Evolutionary conservation across 768 basidiomycete genomes (phyloP).

Genomic region (Sarcodon sp.): DNA sequence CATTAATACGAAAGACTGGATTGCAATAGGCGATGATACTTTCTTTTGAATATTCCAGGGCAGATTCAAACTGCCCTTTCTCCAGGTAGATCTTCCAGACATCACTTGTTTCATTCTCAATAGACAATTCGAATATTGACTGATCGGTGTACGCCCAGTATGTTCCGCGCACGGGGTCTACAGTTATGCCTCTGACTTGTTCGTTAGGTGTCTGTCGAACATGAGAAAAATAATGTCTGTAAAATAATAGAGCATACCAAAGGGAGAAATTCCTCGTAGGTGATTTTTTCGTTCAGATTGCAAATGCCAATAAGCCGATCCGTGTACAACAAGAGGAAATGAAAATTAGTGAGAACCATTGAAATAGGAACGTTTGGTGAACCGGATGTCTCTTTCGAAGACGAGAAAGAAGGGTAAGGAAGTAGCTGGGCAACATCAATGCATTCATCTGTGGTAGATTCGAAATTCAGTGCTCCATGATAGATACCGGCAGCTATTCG

Average conservation of each 20-base stretch:
- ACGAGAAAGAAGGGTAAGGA: slow-evolving; percentile 49
- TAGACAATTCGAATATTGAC: slow-evolving; percentile 78
- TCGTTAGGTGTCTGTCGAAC: slow-evolving; percentile 58
- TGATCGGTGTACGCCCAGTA: slow-evolving; percentile 91
- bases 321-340: slow-evolving; percentile 76
- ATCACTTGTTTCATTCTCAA: slow-evolving; percentile 83
- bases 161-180: slow-evolving; percentile 80
- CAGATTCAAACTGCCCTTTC: slow-evolving; percentile 64
- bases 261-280: slow-evolving; percentile 76
- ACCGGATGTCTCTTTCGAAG: slow-evolving; percentile 10
- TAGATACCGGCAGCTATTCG: slow-evolving; percentile 75
- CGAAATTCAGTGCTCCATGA: slow-evolving; percentile 66
- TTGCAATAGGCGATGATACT: background rate
- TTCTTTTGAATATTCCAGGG: slow-evolving; percentile 76
- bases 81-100: slow-evolving; percentile 89
- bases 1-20: background rate
- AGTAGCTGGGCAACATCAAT: slow-evolving; percentile 70
- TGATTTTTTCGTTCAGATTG: slow-evolving; percentile 64
- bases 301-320: slow-evolving; percentile 72
- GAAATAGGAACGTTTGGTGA: slow-evolving; percentile 47
- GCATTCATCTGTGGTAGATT: slow-evolving; percentile 55
- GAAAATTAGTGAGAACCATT: slow-evolving; percentile 81
- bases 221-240: background rate
- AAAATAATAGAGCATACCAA: slow-evolving; percentile 36
- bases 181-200: slow-evolving; percentile 56